Conservation (phyloP, 768 basidiomycete species). For the Boletus rufocinnamomeus region DNA sequence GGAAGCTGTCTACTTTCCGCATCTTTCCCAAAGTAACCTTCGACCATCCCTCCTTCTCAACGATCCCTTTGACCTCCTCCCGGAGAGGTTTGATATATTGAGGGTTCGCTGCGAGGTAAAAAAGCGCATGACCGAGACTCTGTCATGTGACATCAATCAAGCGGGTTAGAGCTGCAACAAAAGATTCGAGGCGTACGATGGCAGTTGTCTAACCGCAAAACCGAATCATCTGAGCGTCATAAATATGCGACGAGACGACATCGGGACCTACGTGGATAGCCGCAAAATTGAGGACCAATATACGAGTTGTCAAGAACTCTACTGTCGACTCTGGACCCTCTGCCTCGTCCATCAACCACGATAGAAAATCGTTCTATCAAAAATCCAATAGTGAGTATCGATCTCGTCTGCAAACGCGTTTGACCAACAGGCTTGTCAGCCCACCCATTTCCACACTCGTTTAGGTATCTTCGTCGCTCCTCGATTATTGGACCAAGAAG, state of each 20-base stretch:
- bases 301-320: background rate
- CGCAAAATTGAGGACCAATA: background rate
- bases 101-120: constrained; percentile 38
- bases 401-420: background rate
- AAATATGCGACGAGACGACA: background rate
- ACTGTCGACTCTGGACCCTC: background rate
- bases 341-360: background rate
- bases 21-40: constrained; percentile 26
- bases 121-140: constrained; percentile 29
- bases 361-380: background rate
- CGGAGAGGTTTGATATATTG: constrained; percentile 37
- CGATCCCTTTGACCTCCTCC: constrained; percentile 13
- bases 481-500: no score
- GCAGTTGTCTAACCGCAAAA: background rate
- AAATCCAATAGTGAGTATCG: background rate
- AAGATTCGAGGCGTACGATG: background rate
- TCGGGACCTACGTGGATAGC: background rate
- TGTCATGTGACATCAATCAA: constrained; percentile 16
- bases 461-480: no score
- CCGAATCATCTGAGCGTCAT: background rate
- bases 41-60: constrained; percentile 11
- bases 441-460: background rate
- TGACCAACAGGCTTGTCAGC: background rate
- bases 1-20: constrained; percentile 43
- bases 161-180: background rate